Base-by-base conservation (phyloP, 148 eudicot genomes). In the Rhododendron vialii region DNA sequence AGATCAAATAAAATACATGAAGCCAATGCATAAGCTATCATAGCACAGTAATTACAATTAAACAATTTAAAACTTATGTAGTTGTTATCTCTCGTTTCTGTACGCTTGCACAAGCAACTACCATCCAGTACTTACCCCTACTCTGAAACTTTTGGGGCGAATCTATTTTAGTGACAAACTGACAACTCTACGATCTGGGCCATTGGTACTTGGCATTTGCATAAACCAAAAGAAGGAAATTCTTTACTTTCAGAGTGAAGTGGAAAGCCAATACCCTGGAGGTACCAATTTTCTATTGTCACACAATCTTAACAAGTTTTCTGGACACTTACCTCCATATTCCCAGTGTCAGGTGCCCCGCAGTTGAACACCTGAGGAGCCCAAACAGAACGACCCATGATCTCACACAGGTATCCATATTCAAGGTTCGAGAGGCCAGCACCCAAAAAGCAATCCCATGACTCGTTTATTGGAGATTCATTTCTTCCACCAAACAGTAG, bases 261-360 rank as follows among this genome's bases (percentile, higher is more conserved):
- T 1, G 69, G 81, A 28, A 75, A 84, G 50, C 35, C 71, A 35
- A 33, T 84, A 30, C 22, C 38, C 17, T 8, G 55, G 57, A 55
- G 9, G 20, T 20, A 78, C n/a, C 45, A 79, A 63, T 59, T 61
- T 78, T 41, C 20, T 30, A 78, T 77, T 26, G 7, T 22, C 59
- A 59, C 75, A 71, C 81, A 75, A 76, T 86, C 77, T 30, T 82
- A 82, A 63, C 12, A 33, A 65, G 38, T 45, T 53, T 47, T 47
- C 24, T 30, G 45, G 51, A 78, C 50, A 78, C 7, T 86, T 91
- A 95, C 99, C 99, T 97, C 99, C 98, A 94, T 97, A 90, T 97
- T 97, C 88, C 99, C 99, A 78, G 99, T 97, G 89, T 97, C 99
- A 78, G 99, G 99, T 78, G 99, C 98, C 87, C 98, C 99, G 87